phyloP scores from a whole-genome alignment of 441 rosid species.

The Croton setiger region DNA sequence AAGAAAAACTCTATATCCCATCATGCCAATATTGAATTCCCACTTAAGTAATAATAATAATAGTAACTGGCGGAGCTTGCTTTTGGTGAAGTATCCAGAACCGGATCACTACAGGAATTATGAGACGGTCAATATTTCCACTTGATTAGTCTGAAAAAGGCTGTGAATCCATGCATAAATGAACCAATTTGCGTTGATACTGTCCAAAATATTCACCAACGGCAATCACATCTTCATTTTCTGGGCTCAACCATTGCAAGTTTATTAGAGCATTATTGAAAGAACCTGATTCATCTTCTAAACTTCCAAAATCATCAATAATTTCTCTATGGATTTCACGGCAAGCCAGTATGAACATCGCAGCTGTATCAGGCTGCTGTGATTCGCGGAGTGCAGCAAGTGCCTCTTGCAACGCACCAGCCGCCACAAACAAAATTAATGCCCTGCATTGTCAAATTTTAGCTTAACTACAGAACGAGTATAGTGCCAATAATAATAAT shows the following conservation, averaged over 20 bases:
- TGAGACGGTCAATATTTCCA: neutral
- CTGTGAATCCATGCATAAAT: slow-evolving; percentile 86
- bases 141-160: slow-evolving; percentile 57
- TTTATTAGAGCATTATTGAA: slow-evolving; percentile 25
- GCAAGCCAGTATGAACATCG: slow-evolving; percentile 92
- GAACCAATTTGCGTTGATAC: slow-evolving; percentile 89
- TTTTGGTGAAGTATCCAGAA: neutral
- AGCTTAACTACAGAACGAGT: slow-evolving; percentile 4
- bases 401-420: slow-evolving; percentile 89
- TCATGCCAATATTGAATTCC: no score
- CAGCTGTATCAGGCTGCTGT: slow-evolving; percentile 88
- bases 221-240: slow-evolving; percentile 71
- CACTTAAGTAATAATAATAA: no score
- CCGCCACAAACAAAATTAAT: slow-evolving; percentile 81
- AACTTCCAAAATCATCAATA: slow-evolving; percentile 31
- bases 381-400: slow-evolving; percentile 79
- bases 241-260: slow-evolving; percentile 68
- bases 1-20: no score
- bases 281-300: slow-evolving; percentile 43
- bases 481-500: neutral
- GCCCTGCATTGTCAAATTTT: slow-evolving; percentile 51
- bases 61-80: neutral
- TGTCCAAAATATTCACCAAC: slow-evolving; percentile 84
- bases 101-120: neutral
- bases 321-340: slow-evolving; percentile 63